Evolutionary conservation across 352 stramenopile species (phyloP), one percentile per base, ranked within the genome.

Genomic region (Phytophthora lateralis): DNA sequence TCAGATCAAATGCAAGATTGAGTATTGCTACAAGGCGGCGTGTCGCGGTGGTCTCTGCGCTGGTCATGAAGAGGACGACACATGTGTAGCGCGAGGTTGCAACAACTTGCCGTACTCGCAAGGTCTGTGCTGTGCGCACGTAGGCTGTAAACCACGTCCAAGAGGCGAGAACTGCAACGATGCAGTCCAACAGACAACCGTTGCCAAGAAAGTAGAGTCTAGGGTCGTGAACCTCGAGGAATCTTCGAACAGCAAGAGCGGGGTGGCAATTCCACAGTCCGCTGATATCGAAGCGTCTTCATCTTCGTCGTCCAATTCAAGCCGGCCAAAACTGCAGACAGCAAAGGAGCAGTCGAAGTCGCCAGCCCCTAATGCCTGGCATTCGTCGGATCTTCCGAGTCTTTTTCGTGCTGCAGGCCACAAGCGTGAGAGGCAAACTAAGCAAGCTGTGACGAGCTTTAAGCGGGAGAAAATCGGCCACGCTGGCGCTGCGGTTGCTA

Each of bases 381-480:
- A 46, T 21, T 51, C 43, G 45, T 63, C 60, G 6, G 60, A 68
- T 29, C 49, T 68, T 5, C 53, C 53, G 10, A 68, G 50, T 35
- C 38, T 57, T 10, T 68, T 68, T 42, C 53, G 44, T 12, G 57
- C 9, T 51, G 60, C 34, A 38, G 35, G 45, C 12, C 26, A 4
- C 52, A 63, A 56, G n/a, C 58, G 43, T 15, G 27, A 38, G n/a
- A 44, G 10, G 15, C 26, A 52, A 27, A 7, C 21, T 3, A 24
- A 24, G 3, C 21, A 24, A 24, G 21, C 26, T 17, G 26, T 9
- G 26, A 4, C 15, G 14, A 32, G 8, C 17, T 12, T 47, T 18
- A 60, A 60, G 15, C 9, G 24, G 29, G 32, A 66, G 50, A 35
- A 47, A 15, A 8, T 26, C 29, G 55, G n/a, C n/a, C 18, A 20